Conservation (phyloP, 768 basidiomycete genomes). For the Strobilomyces echinocephalus region DNA sequence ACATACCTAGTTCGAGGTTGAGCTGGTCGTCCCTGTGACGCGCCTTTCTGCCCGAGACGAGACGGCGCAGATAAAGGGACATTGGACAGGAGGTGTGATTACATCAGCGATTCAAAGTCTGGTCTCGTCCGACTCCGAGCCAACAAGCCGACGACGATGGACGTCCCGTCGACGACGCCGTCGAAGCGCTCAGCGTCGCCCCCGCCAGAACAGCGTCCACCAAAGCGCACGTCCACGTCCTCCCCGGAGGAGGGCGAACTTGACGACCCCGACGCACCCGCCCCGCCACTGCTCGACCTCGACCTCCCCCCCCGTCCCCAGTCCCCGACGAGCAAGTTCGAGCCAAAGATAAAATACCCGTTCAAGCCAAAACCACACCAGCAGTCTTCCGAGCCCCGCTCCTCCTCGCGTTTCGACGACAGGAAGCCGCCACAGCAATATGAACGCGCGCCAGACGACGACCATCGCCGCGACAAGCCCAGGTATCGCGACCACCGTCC, state of each 20-base stretch:
- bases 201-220: slow-evolving; percentile 43
- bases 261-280: slow-evolving; percentile 46
- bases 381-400: slow-evolving; percentile 16
- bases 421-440: slow-evolving; percentile 27
- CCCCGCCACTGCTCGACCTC: slow-evolving; percentile 11
- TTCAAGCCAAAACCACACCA: slow-evolving; percentile 49
- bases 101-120: slow-evolving; percentile 12
- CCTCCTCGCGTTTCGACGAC: slow-evolving; percentile 32
- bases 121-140: neutral
- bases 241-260: slow-evolving; percentile 82
- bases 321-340: slow-evolving; percentile 30
- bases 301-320: slow-evolving; percentile 27
- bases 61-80: slow-evolving; percentile 61
- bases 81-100: slow-evolving; percentile 32
- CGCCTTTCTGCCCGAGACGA: slow-evolving; percentile 81
- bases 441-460: slow-evolving; percentile 44
- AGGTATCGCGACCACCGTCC: slow-evolving; percentile 21
- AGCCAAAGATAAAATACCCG: slow-evolving; percentile 62
- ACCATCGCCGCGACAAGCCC: slow-evolving; percentile 33
- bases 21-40: slow-evolving; percentile 66
- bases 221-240: slow-evolving; percentile 53
- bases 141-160: slow-evolving; percentile 11
- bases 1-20: slow-evolving; percentile 64
- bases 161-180: slow-evolving; percentile 12
- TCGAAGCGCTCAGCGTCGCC: slow-evolving; percentile 60